Conservation (phyloP, 495 filamentous ascomycete genomes). For the Penicillium maclennaniae region DNA sequence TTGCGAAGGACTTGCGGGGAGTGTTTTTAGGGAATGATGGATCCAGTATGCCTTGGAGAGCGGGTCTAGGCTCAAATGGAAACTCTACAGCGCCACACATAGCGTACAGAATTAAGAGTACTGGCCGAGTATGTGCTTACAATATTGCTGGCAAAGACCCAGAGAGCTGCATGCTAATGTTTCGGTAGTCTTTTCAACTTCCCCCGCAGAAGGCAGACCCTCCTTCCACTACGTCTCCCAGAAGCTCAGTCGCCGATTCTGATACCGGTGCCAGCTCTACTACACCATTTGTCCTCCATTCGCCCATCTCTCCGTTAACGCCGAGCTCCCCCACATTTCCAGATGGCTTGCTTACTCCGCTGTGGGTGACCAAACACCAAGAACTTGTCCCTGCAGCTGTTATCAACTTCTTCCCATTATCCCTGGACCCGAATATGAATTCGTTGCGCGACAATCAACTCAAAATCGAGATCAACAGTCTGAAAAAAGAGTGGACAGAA, state of each 20-base stretch:
- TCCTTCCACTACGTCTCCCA: slow-evolving; percentile 45
- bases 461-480: slow-evolving; percentile 77
- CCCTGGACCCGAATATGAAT: slow-evolving; percentile 63
- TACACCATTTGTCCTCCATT: slow-evolving; percentile 61
- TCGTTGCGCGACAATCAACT: slow-evolving; percentile 79
- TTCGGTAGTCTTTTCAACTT: slow-evolving; percentile 51
- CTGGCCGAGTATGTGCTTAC: slow-evolving; percentile 68
- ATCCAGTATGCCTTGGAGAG: slow-evolving; percentile 57
- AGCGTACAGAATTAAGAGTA: slow-evolving; percentile 60
- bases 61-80: slow-evolving; percentile 34
- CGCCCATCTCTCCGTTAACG: slow-evolving; percentile 81
- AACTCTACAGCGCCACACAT: slow-evolving; percentile 16
- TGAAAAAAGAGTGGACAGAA: slow-evolving; percentile 59
- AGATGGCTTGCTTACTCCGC: slow-evolving; percentile 75
- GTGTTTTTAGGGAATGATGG: slow-evolving; percentile 65
- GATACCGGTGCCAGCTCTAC: slow-evolving; percentile 43
- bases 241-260: slow-evolving; percentile 45
- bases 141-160: not conserved
- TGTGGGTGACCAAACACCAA: slow-evolving; percentile 86
- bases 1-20: slow-evolving; percentile 63
- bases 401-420: slow-evolving; percentile 69
- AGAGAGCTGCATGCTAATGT: slow-evolving; percentile 14
- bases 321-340: slow-evolving; percentile 77
- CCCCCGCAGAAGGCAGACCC: slow-evolving; percentile 62
- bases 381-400: slow-evolving; percentile 73